Conservation (phyloP, 495 filamentous ascomycete species). For the Collariella sp. region DNA sequence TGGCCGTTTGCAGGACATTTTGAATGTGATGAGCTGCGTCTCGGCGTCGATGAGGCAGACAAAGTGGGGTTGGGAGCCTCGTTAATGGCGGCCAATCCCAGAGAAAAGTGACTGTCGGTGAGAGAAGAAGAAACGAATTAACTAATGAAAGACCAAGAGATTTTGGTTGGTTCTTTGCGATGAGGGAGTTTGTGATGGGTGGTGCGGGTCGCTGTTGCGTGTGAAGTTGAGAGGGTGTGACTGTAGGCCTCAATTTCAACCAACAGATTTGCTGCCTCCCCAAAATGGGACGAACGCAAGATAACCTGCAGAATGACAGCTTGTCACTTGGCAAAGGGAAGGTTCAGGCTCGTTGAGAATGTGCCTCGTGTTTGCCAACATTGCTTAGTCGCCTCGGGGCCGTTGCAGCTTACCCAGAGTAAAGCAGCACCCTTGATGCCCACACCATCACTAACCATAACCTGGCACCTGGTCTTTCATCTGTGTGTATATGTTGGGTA, state of each 20-base stretch:
- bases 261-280: not conserved
- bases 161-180: not conserved
- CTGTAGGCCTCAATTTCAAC: not conserved
- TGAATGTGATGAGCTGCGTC: not conserved
- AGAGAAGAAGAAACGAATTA: not conserved
- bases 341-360: no score
- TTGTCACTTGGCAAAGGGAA: not conserved
- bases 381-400: no score
- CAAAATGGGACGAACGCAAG: not conserved
- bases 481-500: constrained; percentile 9
- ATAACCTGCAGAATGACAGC: no score
- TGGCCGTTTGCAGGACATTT: not conserved
- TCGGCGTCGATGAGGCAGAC: not conserved
- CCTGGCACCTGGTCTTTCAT: not conserved
- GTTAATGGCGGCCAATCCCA: no score
- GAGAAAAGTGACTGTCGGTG: no score
- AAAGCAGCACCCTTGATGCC: no score
- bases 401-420: no score
- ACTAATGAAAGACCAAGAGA: not conserved
- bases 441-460: not conserved
- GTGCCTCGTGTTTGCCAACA: no score
- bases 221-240: no score
- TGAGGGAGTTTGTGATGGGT: not conserved
- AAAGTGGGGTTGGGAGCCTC: not conserved
- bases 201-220: no score